phyloP scores from a whole-genome alignment of 345 rosid genomes.

The Eucalyptus lansdowneana region DNA sequence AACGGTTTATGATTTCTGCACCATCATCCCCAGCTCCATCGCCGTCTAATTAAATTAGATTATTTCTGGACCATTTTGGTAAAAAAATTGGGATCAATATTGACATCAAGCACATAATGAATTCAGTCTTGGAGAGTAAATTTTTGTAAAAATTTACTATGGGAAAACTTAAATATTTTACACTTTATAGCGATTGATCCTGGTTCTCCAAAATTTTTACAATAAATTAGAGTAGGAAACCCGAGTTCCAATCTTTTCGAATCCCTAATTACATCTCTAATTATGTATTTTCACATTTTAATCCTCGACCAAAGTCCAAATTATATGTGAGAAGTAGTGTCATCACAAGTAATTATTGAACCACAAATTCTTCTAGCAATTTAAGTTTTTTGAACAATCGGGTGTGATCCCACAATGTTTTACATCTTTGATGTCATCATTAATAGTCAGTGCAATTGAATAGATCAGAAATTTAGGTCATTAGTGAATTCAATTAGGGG shows the following conservation, averaged over 20 bases:
- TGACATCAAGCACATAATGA: neutral
- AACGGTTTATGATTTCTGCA: neutral
- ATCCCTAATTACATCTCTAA: neutral
- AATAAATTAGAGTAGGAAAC: neutral
- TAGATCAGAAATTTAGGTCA: neutral
- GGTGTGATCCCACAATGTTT: neutral
- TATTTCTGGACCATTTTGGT: neutral
- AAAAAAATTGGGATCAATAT: neutral
- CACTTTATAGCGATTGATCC: neutral
- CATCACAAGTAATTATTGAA: neutral
- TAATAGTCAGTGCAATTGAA: neutral
- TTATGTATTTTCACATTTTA: neutral
- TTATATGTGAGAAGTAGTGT: neutral
- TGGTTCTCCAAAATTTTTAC: neutral
- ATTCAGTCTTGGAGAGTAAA: neutral
- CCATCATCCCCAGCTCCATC: neutral
- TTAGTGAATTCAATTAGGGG: neutral
- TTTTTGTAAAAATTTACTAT: neutral
- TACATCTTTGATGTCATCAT: fast-evolving
- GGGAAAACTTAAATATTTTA: neutral
- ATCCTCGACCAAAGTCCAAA: neutral
- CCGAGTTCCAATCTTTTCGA: neutral
- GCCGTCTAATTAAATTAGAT: neutral
- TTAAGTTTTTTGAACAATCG: neutral
- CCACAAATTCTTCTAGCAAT: neutral